Evolutionary conservation across 176 grass and related monocot genomes (phyloP).

Genomic region (Otatea glauca): DNA sequence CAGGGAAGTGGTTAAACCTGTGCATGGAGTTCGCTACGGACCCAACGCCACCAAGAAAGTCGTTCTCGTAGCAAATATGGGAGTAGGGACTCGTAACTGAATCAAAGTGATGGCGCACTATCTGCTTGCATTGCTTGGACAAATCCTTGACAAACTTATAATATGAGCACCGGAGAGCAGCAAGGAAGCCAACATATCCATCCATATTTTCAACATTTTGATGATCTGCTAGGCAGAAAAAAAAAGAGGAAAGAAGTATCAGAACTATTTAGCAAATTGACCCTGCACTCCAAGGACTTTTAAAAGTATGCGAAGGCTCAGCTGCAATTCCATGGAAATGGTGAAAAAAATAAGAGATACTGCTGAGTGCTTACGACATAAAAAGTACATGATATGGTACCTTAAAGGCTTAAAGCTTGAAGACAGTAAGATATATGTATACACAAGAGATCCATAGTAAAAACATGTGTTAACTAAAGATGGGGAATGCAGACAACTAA

Average conservation of each 20-base stretch:
- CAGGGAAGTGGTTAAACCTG: constrained; percentile 62
- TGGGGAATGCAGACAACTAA: constrained; percentile 14
- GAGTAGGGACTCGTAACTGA: constrained; percentile 91
- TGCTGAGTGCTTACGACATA: neutral
- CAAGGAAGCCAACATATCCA: constrained; percentile 92
- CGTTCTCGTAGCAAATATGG: constrained; percentile 82
- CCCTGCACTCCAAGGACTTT: neutral
- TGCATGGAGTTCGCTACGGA: constrained; percentile 54
- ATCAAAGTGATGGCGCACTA: constrained; percentile 82
- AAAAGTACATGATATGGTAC: constrained; percentile 9
- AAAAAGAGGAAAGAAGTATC: neutral
- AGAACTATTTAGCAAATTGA: constrained; percentile 26
- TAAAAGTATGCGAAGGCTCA: neutral
- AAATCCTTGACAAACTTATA: constrained; percentile 80
- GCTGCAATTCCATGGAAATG: neutral
- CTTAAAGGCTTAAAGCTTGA: neutral
- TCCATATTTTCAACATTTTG: constrained; percentile 83
- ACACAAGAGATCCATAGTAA: constrained; percentile 13
- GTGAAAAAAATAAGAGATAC: constrained; percentile 29
- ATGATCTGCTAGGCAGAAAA: constrained; percentile 46
- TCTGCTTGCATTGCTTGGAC: constrained; percentile 95
- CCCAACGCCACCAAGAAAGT: constrained; percentile 52
- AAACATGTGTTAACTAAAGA: neutral
- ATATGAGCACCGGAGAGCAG: constrained; percentile 76
- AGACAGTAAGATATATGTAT: constrained; percentile 15